A percentile compares a stretch with the other conserved stretches of the same genome.
Conservation (phyloP, 129 eudicot species). For the Silybum marianum region DNA sequence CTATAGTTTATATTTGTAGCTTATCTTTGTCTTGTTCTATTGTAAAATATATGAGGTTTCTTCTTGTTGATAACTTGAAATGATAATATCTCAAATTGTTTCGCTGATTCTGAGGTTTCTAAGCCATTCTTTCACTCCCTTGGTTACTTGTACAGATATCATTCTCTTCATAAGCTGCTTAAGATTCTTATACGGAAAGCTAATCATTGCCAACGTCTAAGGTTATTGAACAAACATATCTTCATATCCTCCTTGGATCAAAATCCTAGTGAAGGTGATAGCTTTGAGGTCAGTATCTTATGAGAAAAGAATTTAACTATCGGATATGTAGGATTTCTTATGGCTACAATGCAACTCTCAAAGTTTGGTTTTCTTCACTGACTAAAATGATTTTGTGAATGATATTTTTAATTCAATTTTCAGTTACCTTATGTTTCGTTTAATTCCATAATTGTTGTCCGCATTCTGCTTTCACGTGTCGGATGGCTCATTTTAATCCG, state of each 20-base stretch:
- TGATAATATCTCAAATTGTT: neutral
- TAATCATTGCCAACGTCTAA: conserved; percentile 44
- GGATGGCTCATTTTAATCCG: neutral
- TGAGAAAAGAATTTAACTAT: neutral
- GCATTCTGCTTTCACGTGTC: neutral
- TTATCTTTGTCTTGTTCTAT: too few species aligned
- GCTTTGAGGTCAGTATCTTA: conserved; percentile 42
- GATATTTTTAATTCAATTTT: neutral
- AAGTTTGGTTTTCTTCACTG: neutral
- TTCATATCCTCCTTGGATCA: conserved; percentile 32
- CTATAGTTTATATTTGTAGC: too few species aligned
- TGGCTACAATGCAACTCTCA: neutral
- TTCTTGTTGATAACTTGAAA: neutral
- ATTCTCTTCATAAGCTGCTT: conserved; percentile 64
- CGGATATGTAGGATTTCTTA: neutral
- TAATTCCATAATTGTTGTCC: neutral
- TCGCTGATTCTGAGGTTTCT: neutral
- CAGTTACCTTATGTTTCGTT: neutral
- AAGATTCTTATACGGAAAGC: conserved; percentile 59
- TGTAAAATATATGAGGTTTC: neutral
- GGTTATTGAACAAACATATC: conserved; percentile 69
- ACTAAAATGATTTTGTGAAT: neutral
- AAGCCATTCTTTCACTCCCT: neutral
- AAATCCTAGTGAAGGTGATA: conserved; percentile 22
- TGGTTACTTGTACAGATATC: conserved; percentile 54